These are phyloP conservation scores for Acanthochlamys bracteata DNA, from an alignment of 106 monocot genomes.

Conservation along the genomic window DNA sequence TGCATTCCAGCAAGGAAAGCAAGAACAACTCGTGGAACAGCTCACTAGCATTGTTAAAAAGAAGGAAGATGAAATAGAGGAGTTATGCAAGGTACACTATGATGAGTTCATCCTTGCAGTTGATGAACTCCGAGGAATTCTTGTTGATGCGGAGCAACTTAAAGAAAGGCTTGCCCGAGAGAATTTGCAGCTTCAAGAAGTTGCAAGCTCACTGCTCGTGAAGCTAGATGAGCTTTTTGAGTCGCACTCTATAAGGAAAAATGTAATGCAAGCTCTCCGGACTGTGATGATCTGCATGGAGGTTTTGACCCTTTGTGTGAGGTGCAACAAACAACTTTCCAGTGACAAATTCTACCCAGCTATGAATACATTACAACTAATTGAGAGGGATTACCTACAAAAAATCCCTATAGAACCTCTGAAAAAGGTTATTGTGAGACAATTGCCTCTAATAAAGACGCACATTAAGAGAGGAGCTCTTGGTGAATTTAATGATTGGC, in stretches of 20 bases:
- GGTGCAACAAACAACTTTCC: conserved; percentile 12
- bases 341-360: conserved; percentile 9
- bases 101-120: conserved; percentile 24
- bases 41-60: conserved; percentile 9
- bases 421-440: conserved; percentile 6
- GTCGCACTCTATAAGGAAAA: conserved; percentile 14
- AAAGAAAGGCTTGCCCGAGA: conserved; percentile 9
- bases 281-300: conserved; percentile 13
- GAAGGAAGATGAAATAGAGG: conserved; percentile 23
- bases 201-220: conserved; percentile 9
- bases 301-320: conserved; percentile 12
- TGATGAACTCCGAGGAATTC: conserved; percentile 17
- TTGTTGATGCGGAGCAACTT: conserved; percentile 17
- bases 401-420: conserved; percentile 5
- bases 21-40: conserved; percentile 15
- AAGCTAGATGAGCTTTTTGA: conserved; percentile 24
- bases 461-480: conserved; percentile 11
- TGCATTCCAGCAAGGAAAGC: conserved; percentile 14
- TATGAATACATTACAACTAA: conserved; percentile 9
- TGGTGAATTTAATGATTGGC: conserved; percentile 22
- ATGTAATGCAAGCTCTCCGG: conserved; percentile 7
- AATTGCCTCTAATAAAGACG: conserved; percentile 13
- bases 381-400: conserved; percentile 11
- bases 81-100: conserved; percentile 21
- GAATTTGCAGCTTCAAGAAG: conserved; percentile 15